phyloP scores from a whole-genome alignment of 208 protist species.

The Blastocrithidia nonstop region DNA sequence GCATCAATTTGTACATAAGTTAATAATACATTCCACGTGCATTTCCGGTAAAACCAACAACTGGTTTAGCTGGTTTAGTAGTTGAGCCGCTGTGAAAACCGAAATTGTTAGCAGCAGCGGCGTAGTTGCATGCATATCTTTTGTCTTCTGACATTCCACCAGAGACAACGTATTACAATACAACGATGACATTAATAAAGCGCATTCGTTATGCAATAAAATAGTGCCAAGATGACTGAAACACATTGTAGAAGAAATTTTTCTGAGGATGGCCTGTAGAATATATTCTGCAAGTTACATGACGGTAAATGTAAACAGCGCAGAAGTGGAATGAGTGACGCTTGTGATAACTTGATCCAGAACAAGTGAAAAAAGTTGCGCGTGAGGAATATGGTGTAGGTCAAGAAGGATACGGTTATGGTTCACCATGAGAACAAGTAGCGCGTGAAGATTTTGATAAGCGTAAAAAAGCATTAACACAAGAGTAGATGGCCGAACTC shows the following conservation, averaged over 20 bases:
- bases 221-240: constrained; percentile 85
- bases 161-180: constrained; percentile 84
- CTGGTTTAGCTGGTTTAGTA: constrained; percentile 71
- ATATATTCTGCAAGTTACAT: constrained; percentile 84
- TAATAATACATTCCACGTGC: constrained; percentile 84
- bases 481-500: constrained; percentile 87
- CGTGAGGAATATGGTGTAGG: constrained; percentile 82
- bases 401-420: constrained; percentile 70
- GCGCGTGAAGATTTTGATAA: constrained; percentile 85
- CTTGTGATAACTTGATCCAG: constrained; percentile 84
- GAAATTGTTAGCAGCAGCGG: constrained; percentile 69
- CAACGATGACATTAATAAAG: constrained; percentile 83
- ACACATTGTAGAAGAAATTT: constrained; percentile 81
- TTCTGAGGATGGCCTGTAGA: constrained; percentile 88
- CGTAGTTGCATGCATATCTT: constrained; percentile 76
- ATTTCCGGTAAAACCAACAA: constrained; percentile 85
- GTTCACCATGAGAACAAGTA: constrained; percentile 80
- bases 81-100: constrained; percentile 87
- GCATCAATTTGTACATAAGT: constrained; percentile 47
- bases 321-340: constrained; percentile 89
- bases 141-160: constrained; percentile 74
- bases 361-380: constrained; percentile 84
- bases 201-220: constrained; percentile 78
- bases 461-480: constrained; percentile 83
- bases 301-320: constrained; percentile 82